Conservation (phyloP, 2,329 filamentous ascomycete species). For the Neospermospora avenae region DNA sequence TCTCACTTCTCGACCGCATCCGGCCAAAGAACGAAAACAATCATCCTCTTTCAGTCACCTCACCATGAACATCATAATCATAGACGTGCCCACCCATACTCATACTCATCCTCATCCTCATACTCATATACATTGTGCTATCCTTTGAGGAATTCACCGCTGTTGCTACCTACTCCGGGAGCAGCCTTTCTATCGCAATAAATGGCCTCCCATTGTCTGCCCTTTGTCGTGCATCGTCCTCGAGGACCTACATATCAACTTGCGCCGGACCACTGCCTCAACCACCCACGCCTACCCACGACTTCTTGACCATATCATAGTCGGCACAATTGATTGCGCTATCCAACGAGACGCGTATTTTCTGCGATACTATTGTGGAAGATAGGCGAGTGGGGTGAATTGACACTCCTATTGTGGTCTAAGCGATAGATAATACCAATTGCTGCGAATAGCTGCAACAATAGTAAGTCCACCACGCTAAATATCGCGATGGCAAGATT, state of each 20-base stretch:
- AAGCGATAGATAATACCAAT: not conserved
- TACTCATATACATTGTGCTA: slow-evolving; percentile 2
- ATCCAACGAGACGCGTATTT: slow-evolving; percentile 13
- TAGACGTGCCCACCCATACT: not conserved
- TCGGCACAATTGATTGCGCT: slow-evolving; percentile 9
- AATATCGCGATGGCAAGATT: not conserved
- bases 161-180: slow-evolving; percentile 16
- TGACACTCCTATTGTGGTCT: slow-evolving; percentile 13
- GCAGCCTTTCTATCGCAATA: slow-evolving; percentile 17
- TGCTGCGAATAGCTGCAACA: slow-evolving; percentile 18
- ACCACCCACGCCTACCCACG: slow-evolving; percentile 9
- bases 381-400: slow-evolving; percentile 3
- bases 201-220: slow-evolving; percentile 25
- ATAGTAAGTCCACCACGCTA: slow-evolving; percentile 23
- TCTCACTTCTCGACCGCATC: not conserved
- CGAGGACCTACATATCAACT: slow-evolving; percentile 18
- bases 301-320: slow-evolving; percentile 7
- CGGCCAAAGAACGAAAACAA: slow-evolving; percentile 15
- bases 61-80: slow-evolving; percentile 4
- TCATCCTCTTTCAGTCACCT: not conserved
- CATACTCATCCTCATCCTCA: not conserved
- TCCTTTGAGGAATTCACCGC: slow-evolving; percentile 15
- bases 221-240: slow-evolving; percentile 21
- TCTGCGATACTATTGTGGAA: slow-evolving; percentile 6
- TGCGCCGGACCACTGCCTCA: slow-evolving; percentile 15